Base-by-base conservation (phyloP, 805 yeast species). In the Yamadazyma olivae region DNA sequence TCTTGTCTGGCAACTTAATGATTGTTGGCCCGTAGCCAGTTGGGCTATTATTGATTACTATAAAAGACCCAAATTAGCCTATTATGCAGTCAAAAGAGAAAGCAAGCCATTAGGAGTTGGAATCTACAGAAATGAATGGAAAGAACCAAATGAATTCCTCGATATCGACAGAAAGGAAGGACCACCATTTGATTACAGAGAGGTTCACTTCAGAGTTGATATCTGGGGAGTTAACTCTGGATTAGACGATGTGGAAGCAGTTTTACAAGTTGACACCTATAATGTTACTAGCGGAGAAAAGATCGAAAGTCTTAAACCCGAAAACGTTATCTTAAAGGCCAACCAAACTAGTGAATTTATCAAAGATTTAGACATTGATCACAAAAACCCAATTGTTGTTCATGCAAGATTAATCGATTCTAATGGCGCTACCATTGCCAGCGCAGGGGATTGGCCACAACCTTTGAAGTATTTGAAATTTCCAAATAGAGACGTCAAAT, bases 1-100 rank as follows among this genome's bases (percentile, higher is more conserved):
- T 4, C 48, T 74, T 26, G 75, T 74, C 6, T 74, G 79, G 79
- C 78, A 74, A 50, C 45, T 70, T 17, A 71, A 74, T 40, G 79
- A 74, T 46, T 70, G 75, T 38, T 71, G 75, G 71, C 79, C 79
- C 1, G 70, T 60, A 2, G 61, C 75, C 1, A 59, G 70, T 10
- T 74, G 79, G 78, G 55, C 77, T 1, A 51, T 72, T 18, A 54
- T 62, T 14, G 79, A 74, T 43, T 63, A 46, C 39, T 64, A 53
- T 35, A 47, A 47, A 24, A 48, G 66, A 17, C 74, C 74, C 5
- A 74, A 74, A 46, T 44, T 74, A 38, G 70, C 69, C 0, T 74
- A 63, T 44, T 74, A 66, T 44, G 64, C 75, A 2, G 53, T 71
- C 23, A 70, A 67, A 46, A 58, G 78, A 42, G 73, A 68, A 38